These are phyloP conservation scores for Phalaenopsis hybrid DNA, from an alignment of 116 monocot genomes.

Conservation along the genomic window DNA sequence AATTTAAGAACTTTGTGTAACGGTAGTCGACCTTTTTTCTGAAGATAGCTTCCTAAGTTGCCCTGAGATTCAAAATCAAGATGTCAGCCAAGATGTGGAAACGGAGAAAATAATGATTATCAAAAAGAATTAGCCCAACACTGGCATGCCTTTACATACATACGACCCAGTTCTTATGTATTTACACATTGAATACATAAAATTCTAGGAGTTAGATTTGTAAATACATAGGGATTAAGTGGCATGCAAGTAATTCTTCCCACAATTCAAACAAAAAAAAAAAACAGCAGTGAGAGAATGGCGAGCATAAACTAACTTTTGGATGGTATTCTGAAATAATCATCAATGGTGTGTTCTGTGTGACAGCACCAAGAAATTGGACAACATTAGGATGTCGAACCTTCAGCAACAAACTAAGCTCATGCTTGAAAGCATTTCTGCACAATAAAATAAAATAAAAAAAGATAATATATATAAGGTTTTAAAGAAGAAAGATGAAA, in stretches of 20 bases:
- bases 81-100: neutral
- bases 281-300: neutral
- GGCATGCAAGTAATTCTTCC: too few relatives aligned
- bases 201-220: too few relatives aligned
- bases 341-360: conserved; percentile 93
- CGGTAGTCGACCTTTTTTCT: conserved; percentile 67
- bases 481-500: neutral
- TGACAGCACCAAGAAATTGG: conserved; percentile 94
- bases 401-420: conserved; percentile 75
- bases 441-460: neutral
- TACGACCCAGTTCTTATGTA: too few relatives aligned
- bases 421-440: conserved; percentile 93
- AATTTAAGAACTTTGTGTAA: conserved; percentile 63
- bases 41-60: conserved; percentile 68
- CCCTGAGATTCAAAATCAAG: conserved; percentile 38
- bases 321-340: conserved; percentile 86
- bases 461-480: conserved; percentile 5
- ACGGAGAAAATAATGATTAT: neutral
- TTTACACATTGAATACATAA: too few relatives aligned
- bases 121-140: neutral
- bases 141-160: too few relatives aligned
- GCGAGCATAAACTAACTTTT: conserved; percentile 35
- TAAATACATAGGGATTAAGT: too few relatives aligned
- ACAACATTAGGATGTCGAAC: conserved; percentile 96
- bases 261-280: neutral